These are phyloP conservation scores for Rhytidhysteron rufulum DNA, from an alignment of 2,329 filamentous ascomycete species.

Conservation along the genomic window DNA sequence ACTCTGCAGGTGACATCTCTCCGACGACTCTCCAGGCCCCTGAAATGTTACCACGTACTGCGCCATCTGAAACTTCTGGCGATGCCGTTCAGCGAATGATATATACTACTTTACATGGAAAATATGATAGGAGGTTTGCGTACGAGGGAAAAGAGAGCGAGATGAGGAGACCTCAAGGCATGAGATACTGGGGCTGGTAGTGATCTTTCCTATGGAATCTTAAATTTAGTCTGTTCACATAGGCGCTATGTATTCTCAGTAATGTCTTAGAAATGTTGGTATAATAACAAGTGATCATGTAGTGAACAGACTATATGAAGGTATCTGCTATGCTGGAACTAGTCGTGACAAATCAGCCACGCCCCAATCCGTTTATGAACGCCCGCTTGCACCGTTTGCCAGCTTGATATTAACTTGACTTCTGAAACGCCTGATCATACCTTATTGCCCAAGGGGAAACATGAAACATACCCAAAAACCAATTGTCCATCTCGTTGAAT, in stretches of 20 bases:
- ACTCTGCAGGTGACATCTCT: conserved; percentile 32
- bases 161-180: conserved; percentile 27
- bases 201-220: too few species aligned
- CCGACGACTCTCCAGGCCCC: conserved; percentile 32
- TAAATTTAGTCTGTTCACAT: too few species aligned
- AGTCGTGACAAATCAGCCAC: background rate
- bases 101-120: conserved; percentile 18
- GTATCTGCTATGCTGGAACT: background rate
- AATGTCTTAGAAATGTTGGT: too few species aligned
- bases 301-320: background rate
- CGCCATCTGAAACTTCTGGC: conserved; percentile 7
- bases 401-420: conserved; percentile 1
- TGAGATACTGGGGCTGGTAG: conserved; percentile 25
- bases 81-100: conserved; percentile 19
- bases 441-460: background rate
- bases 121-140: conserved; percentile 20
- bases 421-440: conserved; percentile 6
- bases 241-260: too few species aligned
- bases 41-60: conserved; percentile 25
- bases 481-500: background rate
- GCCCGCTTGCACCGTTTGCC: conserved; percentile 8
- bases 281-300: too few species aligned
- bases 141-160: conserved; percentile 34
- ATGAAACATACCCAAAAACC: conserved; percentile 1
- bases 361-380: conserved; percentile 3